Conservation (phyloP, 1,284 basidiomycete species). For the Pseudozyma sp. region DNA sequence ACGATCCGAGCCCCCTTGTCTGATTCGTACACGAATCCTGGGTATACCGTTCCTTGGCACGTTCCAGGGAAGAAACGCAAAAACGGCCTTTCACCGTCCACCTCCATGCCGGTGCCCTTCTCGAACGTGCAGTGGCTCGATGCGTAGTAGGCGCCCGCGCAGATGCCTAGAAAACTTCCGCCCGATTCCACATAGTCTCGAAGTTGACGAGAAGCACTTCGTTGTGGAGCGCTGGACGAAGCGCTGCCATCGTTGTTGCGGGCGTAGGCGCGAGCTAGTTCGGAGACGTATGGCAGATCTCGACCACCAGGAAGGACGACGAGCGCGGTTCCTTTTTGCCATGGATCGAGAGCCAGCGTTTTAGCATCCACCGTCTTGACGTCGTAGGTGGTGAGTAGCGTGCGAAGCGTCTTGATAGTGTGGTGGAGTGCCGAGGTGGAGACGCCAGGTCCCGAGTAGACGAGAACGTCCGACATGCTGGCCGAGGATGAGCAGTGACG, state of each 20-base stretch:
- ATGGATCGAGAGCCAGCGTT: slow-evolving; percentile 57
- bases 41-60: slow-evolving; percentile 74
- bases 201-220: slow-evolving; percentile 69
- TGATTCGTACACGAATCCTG: slow-evolving; percentile 73
- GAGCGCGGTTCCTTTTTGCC: slow-evolving; percentile 51
- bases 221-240: slow-evolving; percentile 2
- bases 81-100: slow-evolving; percentile 71
- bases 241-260: slow-evolving; percentile 11
- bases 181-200: slow-evolving; percentile 76
- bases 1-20: slow-evolving; percentile 71
- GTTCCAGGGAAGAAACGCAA: slow-evolving; percentile 75
- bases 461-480: slow-evolving; percentile 60
- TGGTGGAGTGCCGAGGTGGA: slow-evolving; percentile 61
- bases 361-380: slow-evolving; percentile 53
- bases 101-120: slow-evolving; percentile 71
- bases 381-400: slow-evolving; percentile 56
- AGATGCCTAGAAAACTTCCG: slow-evolving; percentile 78
- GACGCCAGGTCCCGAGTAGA: slow-evolving; percentile 62
- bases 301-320: slow-evolving; percentile 61
- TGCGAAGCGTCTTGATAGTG: slow-evolving; percentile 52
- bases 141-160: slow-evolving; percentile 75
- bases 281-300: slow-evolving; percentile 58
- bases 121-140: slow-evolving; percentile 72
- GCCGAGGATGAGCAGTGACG: not conserved
- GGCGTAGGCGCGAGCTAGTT: slow-evolving; percentile 28